Base-by-base conservation (phyloP, 192 early-diverging fungal genomes). In the Rhizophagus sp. region DNA sequence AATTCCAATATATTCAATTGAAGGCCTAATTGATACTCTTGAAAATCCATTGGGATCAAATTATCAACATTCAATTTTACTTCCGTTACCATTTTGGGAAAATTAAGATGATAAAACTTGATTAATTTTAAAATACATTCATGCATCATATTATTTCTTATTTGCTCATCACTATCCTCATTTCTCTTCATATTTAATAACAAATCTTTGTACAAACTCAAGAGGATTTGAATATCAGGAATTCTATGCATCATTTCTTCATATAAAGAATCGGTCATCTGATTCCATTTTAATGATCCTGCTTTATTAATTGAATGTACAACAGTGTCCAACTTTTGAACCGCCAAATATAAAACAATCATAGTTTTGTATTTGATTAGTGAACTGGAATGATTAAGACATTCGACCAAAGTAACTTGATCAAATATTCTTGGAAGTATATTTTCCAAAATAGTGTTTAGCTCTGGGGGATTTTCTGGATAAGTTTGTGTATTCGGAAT, bases 31-130 rank as follows among this genome's bases (percentile, higher is more conserved):
- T 89, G 83, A 4, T 91, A 79, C 33, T 81, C 82, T 0, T 83
- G 80, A 47, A 94, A 82, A 79, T 95, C 88, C 1, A 83, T 81
- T 9, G 93, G 92, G 44, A 96, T 87, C 34, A 96, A 83, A 73
- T 93, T 94, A 52, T 90, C 91, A 57, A 90, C 83, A 81, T 95
- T 92, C 69, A 95, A 93, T 49, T 91, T 88, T 30, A 90, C 85
- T 73, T 95, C 92, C 44, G 87, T 83, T n/a, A 94, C 81, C 6
- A 88, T 76, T 25, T 91, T 88, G 0, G 94, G 92, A 15, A 93
- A 84, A 66, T 88, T 87, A 33, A 85, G 87, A 73, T 94, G 90
- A 78, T 94, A 95, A 44, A 89, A 88, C 49, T 87, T 83, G 44
- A 95, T 85, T 15, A 95, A 80, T 50, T 87, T 83, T 5, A 95